Percentiles rank a stretch among this genome's conserved stretches.
These are phyloP conservation scores for Hemileccinum impolitum DNA, from an alignment of 768 basidiomycete genomes.

Conservation along the genomic window DNA sequence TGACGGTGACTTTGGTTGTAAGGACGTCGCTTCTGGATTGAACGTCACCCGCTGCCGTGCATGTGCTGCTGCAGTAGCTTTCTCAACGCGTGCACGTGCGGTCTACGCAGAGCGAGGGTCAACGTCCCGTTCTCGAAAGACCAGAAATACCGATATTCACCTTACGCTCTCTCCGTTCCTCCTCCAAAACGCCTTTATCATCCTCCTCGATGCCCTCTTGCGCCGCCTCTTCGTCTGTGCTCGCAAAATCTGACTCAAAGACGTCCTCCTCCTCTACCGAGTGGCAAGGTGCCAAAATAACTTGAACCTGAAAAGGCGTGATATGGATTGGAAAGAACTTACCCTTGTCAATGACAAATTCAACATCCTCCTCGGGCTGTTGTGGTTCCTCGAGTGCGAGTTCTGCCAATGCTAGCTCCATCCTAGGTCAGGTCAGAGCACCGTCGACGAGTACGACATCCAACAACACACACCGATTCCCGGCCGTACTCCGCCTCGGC, in stretches of 20 bases:
- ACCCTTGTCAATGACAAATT: slow-evolving; percentile 70
- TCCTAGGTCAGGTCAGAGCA: slow-evolving; percentile 39
- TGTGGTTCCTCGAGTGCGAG: slow-evolving; percentile 43
- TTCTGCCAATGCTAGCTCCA: slow-evolving; percentile 74
- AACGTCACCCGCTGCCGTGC: slow-evolving; percentile 66
- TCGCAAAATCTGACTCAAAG: slow-evolving; percentile 82
- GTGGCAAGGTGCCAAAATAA: neutral
- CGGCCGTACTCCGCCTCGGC: slow-evolving; percentile 69
- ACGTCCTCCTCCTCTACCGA: slow-evolving; percentile 72
- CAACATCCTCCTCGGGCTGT: slow-evolving; percentile 69
- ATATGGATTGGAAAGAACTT: neutral
- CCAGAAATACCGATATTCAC: slow-evolving; percentile 2
- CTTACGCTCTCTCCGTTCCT: slow-evolving; percentile 48
- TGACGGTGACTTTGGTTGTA: slow-evolving; percentile 26
- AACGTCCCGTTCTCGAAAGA: neutral
- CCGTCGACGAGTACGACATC: neutral
- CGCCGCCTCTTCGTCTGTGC: slow-evolving; percentile 67
- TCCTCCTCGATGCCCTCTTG: slow-evolving; percentile 53
- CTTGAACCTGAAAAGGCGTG: neutral
- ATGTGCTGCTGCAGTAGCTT: slow-evolving; percentile 63
- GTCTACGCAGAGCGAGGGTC: slow-evolving; percentile 36
- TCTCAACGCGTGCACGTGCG: slow-evolving; percentile 54
- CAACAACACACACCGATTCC: slow-evolving; percentile 55
- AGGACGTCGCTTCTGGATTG: slow-evolving; percentile 46
- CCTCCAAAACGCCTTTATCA: slow-evolving; percentile 56